Evolutionary conservation across 2,329 filamentous ascomycete genomes (phyloP), one percentile per base, ranked within the genome.

Genomic region (Talaromyces sp.): DNA sequence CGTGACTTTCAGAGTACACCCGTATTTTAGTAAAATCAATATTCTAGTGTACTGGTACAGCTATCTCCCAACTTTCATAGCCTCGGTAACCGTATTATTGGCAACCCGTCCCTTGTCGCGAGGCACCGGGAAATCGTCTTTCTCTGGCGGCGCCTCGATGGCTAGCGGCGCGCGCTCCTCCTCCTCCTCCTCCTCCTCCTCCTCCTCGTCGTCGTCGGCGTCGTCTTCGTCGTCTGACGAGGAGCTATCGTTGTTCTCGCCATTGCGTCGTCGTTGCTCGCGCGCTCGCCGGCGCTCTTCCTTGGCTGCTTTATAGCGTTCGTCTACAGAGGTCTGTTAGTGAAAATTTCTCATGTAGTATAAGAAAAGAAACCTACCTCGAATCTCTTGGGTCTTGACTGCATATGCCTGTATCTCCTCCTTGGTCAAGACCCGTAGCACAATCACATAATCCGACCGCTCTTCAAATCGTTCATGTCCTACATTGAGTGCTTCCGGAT

Each of bases 401-500:
- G 92, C 91, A 71, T 96, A 92, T 35, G 86, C 87, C 74, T 96
- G 89, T 59, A 98, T 96, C 70, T 98, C 92, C 66, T 96, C 90
- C 74, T 89, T 90, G 54, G 86, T 90, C 71, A 98, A 75, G 8
- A 97, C 93, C 59, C 93, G 83, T 59, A 98, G 81, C 2, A 97
- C 92, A 73, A 97, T 96, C 62, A 98, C 92, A 73, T 92, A 96
- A 70, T 96, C 92, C 62, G 92, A 85, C n/a, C 92, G 85, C 68
- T 96, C 90, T 75, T 98, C 93, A 66, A 89, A 98, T 31, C 93
- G 84, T 77, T 97, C 93, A 68, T 95, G 90, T n/a, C 90, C 89
- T 63, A 90, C 84, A 61, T 90, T 89, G 53, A 98, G 78, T 0
- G 93, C 92, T 67, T 93, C 89, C 0, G 93, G 92, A 67, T 96